A percentile compares a stretch with the other conserved stretches of the same genome.
phyloP scores from a whole-genome alignment of 495 filamentous ascomycete genomes.

The Lasiosphaeria hispida region DNA sequence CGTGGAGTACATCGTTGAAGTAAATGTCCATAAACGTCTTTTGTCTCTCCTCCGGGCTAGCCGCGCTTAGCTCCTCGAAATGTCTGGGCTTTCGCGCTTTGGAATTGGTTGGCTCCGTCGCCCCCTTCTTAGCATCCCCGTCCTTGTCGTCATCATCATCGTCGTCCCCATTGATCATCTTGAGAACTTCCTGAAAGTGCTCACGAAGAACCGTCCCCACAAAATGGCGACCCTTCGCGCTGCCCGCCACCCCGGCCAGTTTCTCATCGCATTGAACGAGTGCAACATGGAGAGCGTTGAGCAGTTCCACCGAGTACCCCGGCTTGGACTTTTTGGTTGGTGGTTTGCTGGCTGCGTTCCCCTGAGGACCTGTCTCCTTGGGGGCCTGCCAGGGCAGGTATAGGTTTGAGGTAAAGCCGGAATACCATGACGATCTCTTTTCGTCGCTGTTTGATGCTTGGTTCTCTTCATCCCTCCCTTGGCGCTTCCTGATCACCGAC shows the following conservation, averaged over 20 bases:
- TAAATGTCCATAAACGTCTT: conserved; percentile 42
- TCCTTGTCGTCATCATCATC: conserved; percentile 13
- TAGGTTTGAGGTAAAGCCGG: not conserved
- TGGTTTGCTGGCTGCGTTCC: too few species aligned
- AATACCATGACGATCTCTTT: not conserved
- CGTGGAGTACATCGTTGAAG: conserved; percentile 35
- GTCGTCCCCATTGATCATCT: conserved; percentile 31
- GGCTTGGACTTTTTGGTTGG: conserved; percentile 14
- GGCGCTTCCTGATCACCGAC: not conserved
- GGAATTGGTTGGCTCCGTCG: not conserved
- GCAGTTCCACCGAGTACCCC: conserved; percentile 28
- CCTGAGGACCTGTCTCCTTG: too few species aligned
- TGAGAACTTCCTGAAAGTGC: conserved; percentile 39
- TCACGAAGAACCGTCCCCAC: conserved; percentile 34
- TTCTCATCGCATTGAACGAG: conserved; percentile 32
- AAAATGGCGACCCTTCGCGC: conserved; percentile 22
- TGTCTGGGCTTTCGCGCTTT: conserved; percentile 1
- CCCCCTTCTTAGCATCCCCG: not conserved
- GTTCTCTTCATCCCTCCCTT: conserved; percentile 3
- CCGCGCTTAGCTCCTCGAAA: conserved; percentile 36
- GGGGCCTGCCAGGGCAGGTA: too few species aligned
- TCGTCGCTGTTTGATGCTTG: not conserved
- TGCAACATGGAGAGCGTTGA: conserved; percentile 38
- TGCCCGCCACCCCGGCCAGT: conserved; percentile 13
- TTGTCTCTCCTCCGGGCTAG: conserved; percentile 41